These are phyloP conservation scores for Limnanthes douglasii DNA, from an alignment of 345 rosid genomes.

Conservation along the genomic window DNA sequence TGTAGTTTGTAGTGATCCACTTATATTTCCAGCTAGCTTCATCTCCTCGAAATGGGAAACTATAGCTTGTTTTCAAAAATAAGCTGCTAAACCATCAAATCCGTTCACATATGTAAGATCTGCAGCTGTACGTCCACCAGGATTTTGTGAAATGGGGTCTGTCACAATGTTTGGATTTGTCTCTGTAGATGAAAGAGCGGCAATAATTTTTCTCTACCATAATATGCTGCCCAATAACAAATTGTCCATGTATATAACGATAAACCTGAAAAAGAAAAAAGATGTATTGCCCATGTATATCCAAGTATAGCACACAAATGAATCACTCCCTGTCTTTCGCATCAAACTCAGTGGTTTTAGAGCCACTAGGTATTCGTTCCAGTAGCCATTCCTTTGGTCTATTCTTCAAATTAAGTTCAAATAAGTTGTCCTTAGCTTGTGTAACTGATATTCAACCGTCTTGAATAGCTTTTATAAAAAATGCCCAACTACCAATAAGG, in stretches of 20 bases:
- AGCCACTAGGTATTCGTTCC: conserved; percentile 62
- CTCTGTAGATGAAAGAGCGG: conserved; percentile 70
- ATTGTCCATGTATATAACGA: conserved; percentile 92
- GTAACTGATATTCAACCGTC: conserved; percentile 24
- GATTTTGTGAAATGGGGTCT: conserved; percentile 54
- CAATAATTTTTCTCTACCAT: conserved; percentile 93
- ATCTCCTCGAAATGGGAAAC: conserved; percentile 70
- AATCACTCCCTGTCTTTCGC: conserved; percentile 62
- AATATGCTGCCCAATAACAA: conserved; percentile 95
- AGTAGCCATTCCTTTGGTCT: conserved; percentile 71
- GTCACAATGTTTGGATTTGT: conserved; percentile 83
- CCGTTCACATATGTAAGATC: conserved; percentile 73
- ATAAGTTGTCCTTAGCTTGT: conserved; percentile 51
- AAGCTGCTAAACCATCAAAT: conserved; percentile 78
- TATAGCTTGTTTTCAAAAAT: conserved; percentile 71
- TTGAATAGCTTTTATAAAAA: conserved; percentile 45
- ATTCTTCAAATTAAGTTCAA: conserved; percentile 62
- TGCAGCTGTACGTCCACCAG: conserved; percentile 69
- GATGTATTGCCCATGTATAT: conserved; percentile 69
- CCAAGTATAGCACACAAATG: conserved; percentile 87
- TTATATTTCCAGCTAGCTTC: conserved; percentile 78
- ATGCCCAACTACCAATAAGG: conserved; percentile 51
- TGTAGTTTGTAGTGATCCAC: conserved; percentile 40
- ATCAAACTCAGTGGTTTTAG: conserved; percentile 46
- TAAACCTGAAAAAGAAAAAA: conserved; percentile 62